A percentile compares a stretch with the other conserved stretches of the same genome.
Conservation (phyloP, 352 stramenopile species). For the Globisporangium nunn region DNA sequence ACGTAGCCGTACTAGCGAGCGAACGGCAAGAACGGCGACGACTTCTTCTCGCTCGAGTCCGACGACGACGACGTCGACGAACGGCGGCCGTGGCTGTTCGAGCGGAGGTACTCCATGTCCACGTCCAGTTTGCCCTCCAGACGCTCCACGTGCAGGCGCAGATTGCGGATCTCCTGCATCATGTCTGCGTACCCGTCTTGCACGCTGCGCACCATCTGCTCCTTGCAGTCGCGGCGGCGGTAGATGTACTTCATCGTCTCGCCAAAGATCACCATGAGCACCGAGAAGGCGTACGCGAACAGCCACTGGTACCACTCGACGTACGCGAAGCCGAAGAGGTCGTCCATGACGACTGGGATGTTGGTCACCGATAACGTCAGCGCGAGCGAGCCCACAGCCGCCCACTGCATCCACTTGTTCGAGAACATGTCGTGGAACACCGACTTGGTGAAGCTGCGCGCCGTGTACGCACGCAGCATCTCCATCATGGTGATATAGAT, state of each 20-base stretch:
- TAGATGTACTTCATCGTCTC: constrained; percentile 66
- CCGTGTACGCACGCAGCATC: constrained; percentile 68
- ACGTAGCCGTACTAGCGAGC: neutral
- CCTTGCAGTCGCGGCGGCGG: constrained; percentile 47
- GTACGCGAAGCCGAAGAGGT: constrained; percentile 47
- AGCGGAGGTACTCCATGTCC: constrained; percentile 34
- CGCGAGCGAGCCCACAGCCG: constrained; percentile 31
- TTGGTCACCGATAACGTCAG: constrained; percentile 40
- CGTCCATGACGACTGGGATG: constrained; percentile 30
- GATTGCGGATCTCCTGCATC: constrained; percentile 51
- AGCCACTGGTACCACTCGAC: constrained; percentile 41
- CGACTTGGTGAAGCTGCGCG: constrained; percentile 60
- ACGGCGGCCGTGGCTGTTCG: constrained; percentile 29
- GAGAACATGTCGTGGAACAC: constrained; percentile 54
- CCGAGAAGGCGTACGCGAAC: constrained; percentile 55
- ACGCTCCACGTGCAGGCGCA: constrained; percentile 49
- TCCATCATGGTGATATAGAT: constrained; percentile 61
- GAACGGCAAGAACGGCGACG: constrained; percentile 12
- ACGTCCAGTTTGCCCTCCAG: constrained; percentile 54
- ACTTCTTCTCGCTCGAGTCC: constrained; percentile 22
- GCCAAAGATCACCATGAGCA: constrained; percentile 63
- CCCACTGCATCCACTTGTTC: constrained; percentile 64
- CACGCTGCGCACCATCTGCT: constrained; percentile 23
- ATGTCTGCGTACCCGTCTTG: constrained; percentile 36
- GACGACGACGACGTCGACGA: constrained; percentile 52